phyloP scores from a whole-genome alignment of 768 basidiomycete genomes.

The Strobilomyces dryophilus region DNA sequence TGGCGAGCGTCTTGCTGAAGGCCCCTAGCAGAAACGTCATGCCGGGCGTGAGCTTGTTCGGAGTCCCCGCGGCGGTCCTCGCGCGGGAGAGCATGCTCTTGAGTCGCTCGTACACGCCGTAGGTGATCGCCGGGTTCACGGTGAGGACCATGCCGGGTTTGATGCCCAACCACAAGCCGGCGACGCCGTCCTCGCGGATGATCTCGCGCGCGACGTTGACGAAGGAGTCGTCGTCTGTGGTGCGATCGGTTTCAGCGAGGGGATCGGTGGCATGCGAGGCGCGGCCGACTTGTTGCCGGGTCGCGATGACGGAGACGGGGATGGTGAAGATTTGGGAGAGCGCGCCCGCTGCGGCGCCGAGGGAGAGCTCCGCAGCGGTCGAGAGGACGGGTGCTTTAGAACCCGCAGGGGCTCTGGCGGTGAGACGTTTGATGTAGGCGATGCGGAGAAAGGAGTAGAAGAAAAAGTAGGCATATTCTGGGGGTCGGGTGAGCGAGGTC shows the following conservation, averaged over 20 bases:
- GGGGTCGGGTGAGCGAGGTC: neutral
- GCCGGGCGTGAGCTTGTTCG: constrained; percentile 68
- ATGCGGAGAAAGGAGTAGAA: constrained; percentile 92
- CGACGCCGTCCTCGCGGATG: constrained; percentile 80
- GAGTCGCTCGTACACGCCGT: constrained; percentile 89
- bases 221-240: constrained; percentile 61
- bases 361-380: constrained; percentile 73
- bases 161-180: constrained; percentile 89
- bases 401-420: constrained; percentile 54
- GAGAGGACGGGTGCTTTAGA: constrained; percentile 60
- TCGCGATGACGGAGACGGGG: constrained; percentile 96
- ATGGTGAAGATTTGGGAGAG: constrained; percentile 98
- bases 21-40: constrained; percentile 86
- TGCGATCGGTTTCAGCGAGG: neutral
- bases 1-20: constrained; percentile 91
- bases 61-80: constrained; percentile 38
- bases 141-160: constrained; percentile 93
- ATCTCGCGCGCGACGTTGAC: constrained; percentile 79
- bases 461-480: constrained; percentile 99
- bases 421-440: constrained; percentile 72
- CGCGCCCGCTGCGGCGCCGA: constrained; percentile 90
- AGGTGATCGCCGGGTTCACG: constrained; percentile 96
- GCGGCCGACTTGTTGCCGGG: constrained; percentile 87
- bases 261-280: constrained; percentile 11
- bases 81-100: constrained; percentile 69